These are phyloP conservation scores for Exophiala sideris DNA, from an alignment of 2,329 filamentous ascomycete genomes.

Conservation along the genomic window DNA sequence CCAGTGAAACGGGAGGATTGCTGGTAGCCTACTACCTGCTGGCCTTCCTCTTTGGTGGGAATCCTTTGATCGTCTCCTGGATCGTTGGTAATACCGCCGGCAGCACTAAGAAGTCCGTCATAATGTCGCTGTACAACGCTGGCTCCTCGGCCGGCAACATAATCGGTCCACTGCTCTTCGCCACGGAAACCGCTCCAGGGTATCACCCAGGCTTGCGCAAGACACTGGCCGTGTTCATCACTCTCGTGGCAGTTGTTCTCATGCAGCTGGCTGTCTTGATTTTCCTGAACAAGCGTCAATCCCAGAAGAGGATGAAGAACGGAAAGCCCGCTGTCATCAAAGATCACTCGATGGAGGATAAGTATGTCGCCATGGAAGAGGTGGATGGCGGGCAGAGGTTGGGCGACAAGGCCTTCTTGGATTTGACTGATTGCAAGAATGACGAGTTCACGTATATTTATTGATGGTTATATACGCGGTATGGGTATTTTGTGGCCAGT, in stretches of 20 bases:
- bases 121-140: slow-evolving; percentile 63
- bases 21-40: slow-evolving; percentile 64
- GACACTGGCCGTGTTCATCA: slow-evolving; percentile 55
- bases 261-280: slow-evolving; percentile 56
- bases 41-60: slow-evolving; percentile 63
- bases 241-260: slow-evolving; percentile 51
- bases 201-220: slow-evolving; percentile 58
- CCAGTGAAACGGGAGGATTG: slow-evolving; percentile 45
- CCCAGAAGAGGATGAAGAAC: slow-evolving; percentile 52
- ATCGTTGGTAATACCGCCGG: slow-evolving; percentile 67
- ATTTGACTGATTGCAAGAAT: slow-evolving; percentile 64
- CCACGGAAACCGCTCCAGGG: slow-evolving; percentile 53
- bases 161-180: slow-evolving; percentile 63
- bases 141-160: slow-evolving; percentile 64
- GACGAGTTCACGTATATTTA: slow-evolving; percentile 55
- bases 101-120: slow-evolving; percentile 63
- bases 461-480: slow-evolving; percentile 8
- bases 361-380: slow-evolving; percentile 39
- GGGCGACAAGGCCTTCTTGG: slow-evolving; percentile 43
- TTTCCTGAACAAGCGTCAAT: slow-evolving; percentile 57
- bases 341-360: slow-evolving; percentile 59
- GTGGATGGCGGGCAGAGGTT: slow-evolving; percentile 31
- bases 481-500: too few species aligned
- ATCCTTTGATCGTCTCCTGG: slow-evolving; percentile 65
- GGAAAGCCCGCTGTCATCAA: slow-evolving; percentile 60